Conservation (phyloP, 352 stramenopile species). For the Phytophthora fragariaefolia region DNA sequence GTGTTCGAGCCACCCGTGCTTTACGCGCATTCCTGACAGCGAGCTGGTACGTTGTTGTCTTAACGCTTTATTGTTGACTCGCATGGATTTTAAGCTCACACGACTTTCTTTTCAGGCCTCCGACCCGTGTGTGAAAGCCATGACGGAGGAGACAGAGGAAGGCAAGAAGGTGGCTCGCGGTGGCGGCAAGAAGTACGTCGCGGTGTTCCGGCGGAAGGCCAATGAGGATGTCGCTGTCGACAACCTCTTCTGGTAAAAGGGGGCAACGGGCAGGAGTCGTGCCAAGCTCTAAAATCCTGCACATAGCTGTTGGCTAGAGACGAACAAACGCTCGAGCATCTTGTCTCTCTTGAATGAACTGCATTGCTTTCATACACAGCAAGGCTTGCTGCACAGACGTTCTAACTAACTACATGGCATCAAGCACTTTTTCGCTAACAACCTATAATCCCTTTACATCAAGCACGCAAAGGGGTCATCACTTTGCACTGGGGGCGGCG, state of each 20-base stretch:
- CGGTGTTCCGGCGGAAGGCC: conserved; percentile 76
- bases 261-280: conserved; percentile 2
- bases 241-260: conserved; percentile 72
- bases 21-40: conserved; percentile 89
- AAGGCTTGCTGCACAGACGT: conserved; percentile 8
- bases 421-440: conserved; percentile 7
- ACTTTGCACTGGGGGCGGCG: conserved; percentile 39
- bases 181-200: conserved; percentile 90
- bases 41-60: conserved; percentile 65
- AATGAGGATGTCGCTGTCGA: conserved; percentile 67
- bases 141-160: conserved; percentile 98
- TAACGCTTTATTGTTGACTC: neutral
- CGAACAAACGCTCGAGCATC: neutral
- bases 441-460: conserved; percentile 38
- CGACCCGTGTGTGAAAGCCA: conserved; percentile 95
- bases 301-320: neutral
- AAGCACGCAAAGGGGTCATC: conserved; percentile 76
- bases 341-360: conserved; percentile 32
- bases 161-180: conserved; percentile 97
- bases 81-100: neutral
- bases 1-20: conserved; percentile 93
- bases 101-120: conserved; percentile 39
- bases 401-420: conserved; percentile 32
- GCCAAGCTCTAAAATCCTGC: conserved; percentile 7
- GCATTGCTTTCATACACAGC: conserved; percentile 34